These are phyloP conservation scores for Podospora comata DNA, from an alignment of 495 filamentous ascomycete species.

Conservation along the genomic window DNA sequence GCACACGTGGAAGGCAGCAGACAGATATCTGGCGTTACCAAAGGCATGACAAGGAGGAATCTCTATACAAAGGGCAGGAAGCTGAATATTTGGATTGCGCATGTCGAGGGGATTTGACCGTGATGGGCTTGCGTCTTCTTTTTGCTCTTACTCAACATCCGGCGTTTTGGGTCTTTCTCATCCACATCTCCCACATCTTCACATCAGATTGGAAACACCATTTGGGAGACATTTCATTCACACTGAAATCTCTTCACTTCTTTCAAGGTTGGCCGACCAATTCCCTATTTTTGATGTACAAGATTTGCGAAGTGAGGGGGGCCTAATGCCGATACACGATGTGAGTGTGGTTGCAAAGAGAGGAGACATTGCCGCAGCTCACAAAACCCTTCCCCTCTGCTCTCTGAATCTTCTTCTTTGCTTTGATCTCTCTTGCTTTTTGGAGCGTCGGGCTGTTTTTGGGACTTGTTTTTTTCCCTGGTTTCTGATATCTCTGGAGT, in stretches of 20 bases:
- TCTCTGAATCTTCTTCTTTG: slow-evolving; percentile 24
- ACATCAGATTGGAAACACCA: slow-evolving; percentile 49
- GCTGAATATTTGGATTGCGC: slow-evolving; percentile 18
- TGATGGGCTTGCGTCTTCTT: slow-evolving; percentile 19
- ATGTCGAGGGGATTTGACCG: slow-evolving; percentile 14
- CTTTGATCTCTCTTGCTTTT: slow-evolving; percentile 22
- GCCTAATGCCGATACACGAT: slow-evolving; percentile 39
- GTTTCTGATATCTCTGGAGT: slow-evolving; percentile 29
- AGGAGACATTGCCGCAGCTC: slow-evolving; percentile 23
- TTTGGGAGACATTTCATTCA: slow-evolving; percentile 42
- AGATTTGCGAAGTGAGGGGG: slow-evolving; percentile 37
- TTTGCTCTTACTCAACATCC: slow-evolving; percentile 23
- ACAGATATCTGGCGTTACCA: slow-evolving; percentile 25
- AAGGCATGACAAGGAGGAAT: slow-evolving; percentile 20
- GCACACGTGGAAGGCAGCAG: slow-evolving; percentile 6
- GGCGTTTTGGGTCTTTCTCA: slow-evolving; percentile 40
- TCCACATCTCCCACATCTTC: slow-evolving; percentile 36
- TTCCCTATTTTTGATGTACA: slow-evolving; percentile 36
- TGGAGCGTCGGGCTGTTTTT: slow-evolving; percentile 19
- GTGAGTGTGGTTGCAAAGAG: slow-evolving; percentile 18
- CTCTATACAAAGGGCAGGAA: slow-evolving; percentile 13
- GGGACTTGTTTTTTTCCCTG: slow-evolving; percentile 16
- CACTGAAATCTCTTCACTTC: slow-evolving; percentile 43
- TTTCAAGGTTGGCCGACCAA: slow-evolving; percentile 49
- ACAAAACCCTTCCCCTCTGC: slow-evolving; percentile 20